phyloP scores from a whole-genome alignment of 192 early-diverging fungal species.

The Linnemannia schmuckeri region DNA sequence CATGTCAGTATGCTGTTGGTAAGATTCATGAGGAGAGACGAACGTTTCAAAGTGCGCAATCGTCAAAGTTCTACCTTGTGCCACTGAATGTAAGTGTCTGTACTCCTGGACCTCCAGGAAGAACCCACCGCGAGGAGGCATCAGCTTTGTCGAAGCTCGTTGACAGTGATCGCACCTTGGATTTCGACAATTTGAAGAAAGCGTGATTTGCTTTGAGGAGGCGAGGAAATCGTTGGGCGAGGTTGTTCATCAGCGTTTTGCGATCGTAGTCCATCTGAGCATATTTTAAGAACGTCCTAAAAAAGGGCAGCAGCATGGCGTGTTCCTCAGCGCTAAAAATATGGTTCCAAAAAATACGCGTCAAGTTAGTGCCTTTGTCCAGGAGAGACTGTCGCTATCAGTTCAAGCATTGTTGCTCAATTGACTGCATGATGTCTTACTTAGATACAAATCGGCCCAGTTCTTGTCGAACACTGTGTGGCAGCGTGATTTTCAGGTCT shows the following conservation, averaged over 20 bases:
- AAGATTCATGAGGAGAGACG: too few species aligned
- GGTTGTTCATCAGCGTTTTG: conserved; percentile 20
- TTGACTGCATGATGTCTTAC: not conserved
- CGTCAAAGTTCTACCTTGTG: not conserved
- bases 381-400: not conserved
- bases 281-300: conserved; percentile 26
- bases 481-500: conserved; percentile 12
- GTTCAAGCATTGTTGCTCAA: not conserved
- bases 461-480: conserved; percentile 16
- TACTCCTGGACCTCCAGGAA: conserved; percentile 33
- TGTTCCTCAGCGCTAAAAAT: not conserved
- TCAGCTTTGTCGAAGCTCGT: not conserved
- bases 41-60: not conserved
- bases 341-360: not conserved
- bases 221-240: conserved; percentile 37
- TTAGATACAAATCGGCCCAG: conserved; percentile 16
- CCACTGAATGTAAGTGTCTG: conserved; percentile 36
- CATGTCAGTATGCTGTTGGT: not conserved
- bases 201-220: conserved; percentile 32
- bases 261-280: conserved; percentile 51
- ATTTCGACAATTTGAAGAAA: conserved; percentile 2
- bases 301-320: conserved; percentile 35
- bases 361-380: too few species aligned
- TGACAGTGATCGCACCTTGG: not conserved
- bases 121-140: not conserved